Conservation (phyloP, 192 early-diverging fungal species). For the Mortierella hygrophila region DNA sequence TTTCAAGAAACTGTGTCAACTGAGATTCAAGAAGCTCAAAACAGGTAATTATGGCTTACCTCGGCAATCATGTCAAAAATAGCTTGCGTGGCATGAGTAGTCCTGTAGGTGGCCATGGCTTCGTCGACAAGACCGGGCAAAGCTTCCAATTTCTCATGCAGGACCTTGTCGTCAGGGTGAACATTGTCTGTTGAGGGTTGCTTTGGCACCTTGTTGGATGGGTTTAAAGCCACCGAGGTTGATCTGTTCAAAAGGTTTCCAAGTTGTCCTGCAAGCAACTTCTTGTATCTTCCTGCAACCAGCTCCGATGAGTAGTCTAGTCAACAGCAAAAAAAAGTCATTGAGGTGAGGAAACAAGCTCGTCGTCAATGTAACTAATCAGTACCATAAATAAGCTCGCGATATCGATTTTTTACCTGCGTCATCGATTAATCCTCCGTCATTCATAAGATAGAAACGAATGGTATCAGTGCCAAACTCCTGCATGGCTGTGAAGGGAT, state of each 20-base stretch:
- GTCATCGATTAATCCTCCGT: constrained; percentile 91
- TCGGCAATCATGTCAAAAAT: constrained; percentile 77
- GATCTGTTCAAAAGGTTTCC: constrained; percentile 86
- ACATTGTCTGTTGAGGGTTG: constrained; percentile 10
- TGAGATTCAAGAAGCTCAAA: background rate
- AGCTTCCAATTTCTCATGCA: constrained; percentile 42
- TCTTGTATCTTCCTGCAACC: constrained; percentile 78
- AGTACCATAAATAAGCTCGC: background rate
- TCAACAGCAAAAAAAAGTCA: background rate
- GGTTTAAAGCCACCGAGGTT: constrained; percentile 69
- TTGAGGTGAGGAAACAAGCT: background rate
- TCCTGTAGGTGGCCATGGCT: constrained; percentile 51
- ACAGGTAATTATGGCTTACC: constrained; percentile 20
- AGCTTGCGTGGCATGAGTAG: constrained; percentile 28
- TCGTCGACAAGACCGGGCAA: constrained; percentile 53
- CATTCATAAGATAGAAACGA: constrained; percentile 91
- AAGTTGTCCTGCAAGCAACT: constrained; percentile 85
- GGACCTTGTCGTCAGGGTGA: constrained; percentile 36
- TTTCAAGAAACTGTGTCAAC: background rate
- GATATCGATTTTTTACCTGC: constrained; percentile 61
- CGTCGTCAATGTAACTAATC: background rate
- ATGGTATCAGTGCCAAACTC: constrained; percentile 88
- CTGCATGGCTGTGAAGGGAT: constrained; percentile 80
- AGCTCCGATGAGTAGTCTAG: constrained; percentile 78
- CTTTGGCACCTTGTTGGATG: constrained; percentile 57